Conservation (phyloP, 495 filamentous ascomycete species). For the Apiosordaria backusii region DNA sequence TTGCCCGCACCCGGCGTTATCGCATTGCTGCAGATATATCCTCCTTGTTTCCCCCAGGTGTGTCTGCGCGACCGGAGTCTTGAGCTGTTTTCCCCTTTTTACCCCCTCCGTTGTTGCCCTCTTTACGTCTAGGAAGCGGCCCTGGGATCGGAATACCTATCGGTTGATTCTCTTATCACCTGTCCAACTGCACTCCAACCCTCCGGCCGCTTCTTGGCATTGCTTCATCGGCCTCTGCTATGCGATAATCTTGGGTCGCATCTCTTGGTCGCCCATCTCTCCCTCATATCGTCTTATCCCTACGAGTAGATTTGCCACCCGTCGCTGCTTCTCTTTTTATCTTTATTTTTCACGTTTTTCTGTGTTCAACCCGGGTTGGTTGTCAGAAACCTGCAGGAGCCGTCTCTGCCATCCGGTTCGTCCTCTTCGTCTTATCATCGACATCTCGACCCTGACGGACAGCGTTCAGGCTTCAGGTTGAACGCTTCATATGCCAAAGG, state of each 20-base stretch:
- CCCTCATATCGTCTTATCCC: not conserved
- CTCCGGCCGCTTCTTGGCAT: conserved; percentile 27
- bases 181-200: conserved; percentile 11
- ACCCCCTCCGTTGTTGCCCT: not conserved
- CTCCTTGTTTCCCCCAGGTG: not conserved
- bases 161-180: not conserved
- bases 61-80: not conserved
- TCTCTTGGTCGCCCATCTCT: not conserved
- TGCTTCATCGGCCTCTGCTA: conserved; percentile 23
- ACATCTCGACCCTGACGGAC: not conserved
- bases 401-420: not conserved
- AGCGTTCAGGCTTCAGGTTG: not conserved
- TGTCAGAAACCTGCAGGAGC: not conserved
- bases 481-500: not conserved
- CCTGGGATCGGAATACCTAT: not conserved
- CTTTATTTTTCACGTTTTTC: not conserved
- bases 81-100: not conserved
- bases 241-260: conserved; percentile 20
- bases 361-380: not conserved
- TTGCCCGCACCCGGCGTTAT: conserved; percentile 2
- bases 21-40: not conserved
- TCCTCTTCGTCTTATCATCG: not conserved
- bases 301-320: not conserved
- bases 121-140: not conserved
- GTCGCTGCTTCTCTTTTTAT: not conserved